Conservation (phyloP, 768 basidiomycete genomes). For the Favolaschia claudopus region DNA sequence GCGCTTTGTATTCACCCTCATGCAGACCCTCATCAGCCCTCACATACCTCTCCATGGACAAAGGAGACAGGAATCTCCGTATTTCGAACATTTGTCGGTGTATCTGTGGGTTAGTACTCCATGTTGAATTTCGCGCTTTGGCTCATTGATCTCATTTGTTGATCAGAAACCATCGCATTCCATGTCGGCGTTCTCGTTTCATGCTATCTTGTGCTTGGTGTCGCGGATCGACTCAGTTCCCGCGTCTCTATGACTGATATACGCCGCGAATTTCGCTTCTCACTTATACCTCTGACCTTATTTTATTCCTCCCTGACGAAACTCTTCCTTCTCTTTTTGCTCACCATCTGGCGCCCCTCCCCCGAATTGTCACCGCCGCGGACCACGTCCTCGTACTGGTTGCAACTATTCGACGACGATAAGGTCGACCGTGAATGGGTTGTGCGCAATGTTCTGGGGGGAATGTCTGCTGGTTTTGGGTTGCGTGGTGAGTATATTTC, state of each 20-base stretch:
- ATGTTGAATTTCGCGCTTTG: not conserved
- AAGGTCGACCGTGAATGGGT: slow-evolving; percentile 85
- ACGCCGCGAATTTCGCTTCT: slow-evolving; percentile 70
- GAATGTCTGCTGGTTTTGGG: slow-evolving; percentile 88
- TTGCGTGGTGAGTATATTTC: slow-evolving; percentile 64
- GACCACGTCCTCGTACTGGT: slow-evolving; percentile 45
- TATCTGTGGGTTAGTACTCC: slow-evolving; percentile 59
- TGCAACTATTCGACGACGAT: slow-evolving; percentile 73
- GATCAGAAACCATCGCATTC: slow-evolving; percentile 78
- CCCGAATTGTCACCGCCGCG: slow-evolving; percentile 36
- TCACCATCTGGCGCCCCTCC: slow-evolving; percentile 80
- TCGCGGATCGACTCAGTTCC: slow-evolving; percentile 45
- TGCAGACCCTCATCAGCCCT: slow-evolving; percentile 49
- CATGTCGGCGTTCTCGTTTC: slow-evolving; percentile 70
- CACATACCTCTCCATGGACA: slow-evolving; percentile 58
- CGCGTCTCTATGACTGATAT: slow-evolving; percentile 53
- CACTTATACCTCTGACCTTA: slow-evolving; percentile 78
- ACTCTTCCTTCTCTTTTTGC: slow-evolving; percentile 80
- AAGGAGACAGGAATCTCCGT: slow-evolving; percentile 57
- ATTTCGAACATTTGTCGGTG: slow-evolving; percentile 68
- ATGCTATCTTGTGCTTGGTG: slow-evolving; percentile 58
- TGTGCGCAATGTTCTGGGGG: slow-evolving; percentile 82
- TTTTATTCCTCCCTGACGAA: slow-evolving; percentile 88
- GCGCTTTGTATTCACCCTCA: not conserved
- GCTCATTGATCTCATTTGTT: not conserved